These are phyloP conservation scores for Spathaspora girioi DNA, from an alignment of 805 yeast genomes.

Conservation along the genomic window DNA sequence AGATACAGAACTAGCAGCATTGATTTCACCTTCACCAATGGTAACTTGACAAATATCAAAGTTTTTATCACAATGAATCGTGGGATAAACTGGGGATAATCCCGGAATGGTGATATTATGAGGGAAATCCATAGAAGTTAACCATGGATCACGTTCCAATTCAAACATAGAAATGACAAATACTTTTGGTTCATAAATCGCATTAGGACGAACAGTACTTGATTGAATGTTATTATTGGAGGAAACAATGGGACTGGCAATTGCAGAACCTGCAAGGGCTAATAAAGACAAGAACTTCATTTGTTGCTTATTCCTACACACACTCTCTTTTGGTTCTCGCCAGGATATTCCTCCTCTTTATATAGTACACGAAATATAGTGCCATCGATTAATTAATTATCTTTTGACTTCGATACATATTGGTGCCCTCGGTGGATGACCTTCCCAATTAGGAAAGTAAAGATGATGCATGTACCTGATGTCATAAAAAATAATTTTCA, in stretches of 20 bases:
- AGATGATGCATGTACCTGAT: background rate
- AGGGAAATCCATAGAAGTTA: constrained; percentile 42
- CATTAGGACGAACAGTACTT: constrained; percentile 26
- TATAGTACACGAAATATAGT: background rate
- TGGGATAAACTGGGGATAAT: constrained; percentile 56
- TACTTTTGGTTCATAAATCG: constrained; percentile 48
- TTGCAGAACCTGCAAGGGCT: constrained; percentile 8
- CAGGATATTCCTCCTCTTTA: background rate
- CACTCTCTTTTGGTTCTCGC: background rate
- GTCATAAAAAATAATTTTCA: background rate
- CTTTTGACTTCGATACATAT: background rate
- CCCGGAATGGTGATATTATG: constrained; percentile 64
- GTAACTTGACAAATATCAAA: constrained; percentile 53
- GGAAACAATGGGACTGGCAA: constrained; percentile 13
- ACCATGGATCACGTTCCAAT: constrained; percentile 53
- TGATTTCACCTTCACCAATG: constrained; percentile 69
- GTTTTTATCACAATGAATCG: constrained; percentile 51
- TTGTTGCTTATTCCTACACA: background rate
- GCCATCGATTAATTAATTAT: background rate
- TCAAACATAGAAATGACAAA: constrained; percentile 55
- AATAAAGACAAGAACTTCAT: constrained; percentile 16
- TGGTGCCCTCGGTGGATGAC: background rate
- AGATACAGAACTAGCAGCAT: constrained; percentile 58
- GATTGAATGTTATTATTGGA: constrained; percentile 15
- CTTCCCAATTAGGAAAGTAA: background rate